Conservation (phyloP, 768 basidiomycete species). For the Pisolithus orientalis region DNA sequence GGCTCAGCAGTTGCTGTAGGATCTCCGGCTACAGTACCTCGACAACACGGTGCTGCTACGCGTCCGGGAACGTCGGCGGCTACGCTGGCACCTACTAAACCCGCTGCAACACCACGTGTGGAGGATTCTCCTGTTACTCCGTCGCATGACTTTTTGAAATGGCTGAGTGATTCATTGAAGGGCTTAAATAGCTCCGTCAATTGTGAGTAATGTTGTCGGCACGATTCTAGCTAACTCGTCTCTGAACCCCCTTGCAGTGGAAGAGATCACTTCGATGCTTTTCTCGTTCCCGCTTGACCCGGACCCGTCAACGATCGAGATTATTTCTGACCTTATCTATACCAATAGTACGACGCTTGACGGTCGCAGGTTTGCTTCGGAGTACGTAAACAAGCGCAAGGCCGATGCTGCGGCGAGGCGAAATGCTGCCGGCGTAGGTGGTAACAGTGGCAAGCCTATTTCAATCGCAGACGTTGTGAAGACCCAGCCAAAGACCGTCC, state of each 20-base stretch:
- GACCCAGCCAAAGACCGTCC: constrained; percentile 69
- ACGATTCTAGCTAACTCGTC: background rate
- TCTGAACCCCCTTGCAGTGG: constrained; percentile 46
- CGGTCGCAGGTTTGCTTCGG: constrained; percentile 89
- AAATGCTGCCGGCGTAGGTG: constrained; percentile 35
- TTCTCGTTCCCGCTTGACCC: constrained; percentile 91
- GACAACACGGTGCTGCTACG: constrained; percentile 33
- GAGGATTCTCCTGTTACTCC: constrained; percentile 67
- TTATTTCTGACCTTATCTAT: constrained; percentile 94
- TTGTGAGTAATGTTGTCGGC: constrained; percentile 31
- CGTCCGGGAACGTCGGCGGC: constrained; percentile 23
- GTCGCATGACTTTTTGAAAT: constrained; percentile 87
- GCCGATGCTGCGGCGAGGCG: constrained; percentile 59
- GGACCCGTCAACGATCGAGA: constrained; percentile 73
- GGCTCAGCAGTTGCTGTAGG: constrained; percentile 22
- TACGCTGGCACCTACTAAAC: constrained; percentile 28
- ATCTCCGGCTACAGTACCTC: constrained; percentile 24
- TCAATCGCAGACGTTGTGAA: constrained; percentile 91
- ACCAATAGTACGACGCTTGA: constrained; percentile 92
- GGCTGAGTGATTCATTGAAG: constrained; percentile 82
- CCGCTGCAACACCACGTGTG: constrained; percentile 31
- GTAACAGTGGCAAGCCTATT: constrained; percentile 41
- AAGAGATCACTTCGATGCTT: constrained; percentile 94
- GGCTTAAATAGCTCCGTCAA: constrained; percentile 55
- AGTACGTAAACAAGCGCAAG: constrained; percentile 85